Evolutionary conservation across 2,329 filamentous ascomycete genomes (phyloP).

Genomic region (Xylariaceae sp.): DNA sequence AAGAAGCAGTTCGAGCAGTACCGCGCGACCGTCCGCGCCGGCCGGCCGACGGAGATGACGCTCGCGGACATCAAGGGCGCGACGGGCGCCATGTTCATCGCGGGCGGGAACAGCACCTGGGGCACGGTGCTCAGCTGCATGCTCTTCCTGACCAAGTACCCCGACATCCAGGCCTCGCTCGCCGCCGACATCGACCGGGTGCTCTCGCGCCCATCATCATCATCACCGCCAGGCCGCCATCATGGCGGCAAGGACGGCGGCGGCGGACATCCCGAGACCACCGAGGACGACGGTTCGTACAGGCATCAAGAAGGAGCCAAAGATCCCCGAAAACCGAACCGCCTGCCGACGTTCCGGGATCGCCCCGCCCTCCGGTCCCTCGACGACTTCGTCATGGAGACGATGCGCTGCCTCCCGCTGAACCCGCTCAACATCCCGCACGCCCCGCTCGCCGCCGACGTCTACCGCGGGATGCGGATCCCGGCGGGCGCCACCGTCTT

Average conservation of each 20-base stretch:
- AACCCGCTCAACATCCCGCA: constrained; percentile 35
- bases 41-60: constrained; percentile 9
- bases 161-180: constrained; percentile 31
- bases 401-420: constrained; percentile 29
- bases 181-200: constrained; percentile 32
- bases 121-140: constrained; percentile 31
- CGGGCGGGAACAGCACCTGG: constrained; percentile 28
- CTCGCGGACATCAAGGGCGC: constrained; percentile 13
- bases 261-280: background rate
- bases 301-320: too few species aligned
- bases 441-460: constrained; percentile 33
- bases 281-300: too few species aligned
- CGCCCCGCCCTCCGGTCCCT: constrained; percentile 33
- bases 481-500: constrained; percentile 40
- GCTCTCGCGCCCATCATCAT: background rate
- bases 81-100: constrained; percentile 14
- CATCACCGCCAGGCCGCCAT: too few species aligned
- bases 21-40: constrained; percentile 6
- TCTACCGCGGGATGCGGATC: constrained; percentile 40
- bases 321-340: too few species aligned
- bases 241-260: too few species aligned
- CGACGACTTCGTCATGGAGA: constrained; percentile 36
- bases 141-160: constrained; percentile 35
- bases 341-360: constrained; percentile 32
- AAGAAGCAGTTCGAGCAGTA: constrained; percentile 10